These are phyloP conservation scores for Hyaloscypha bicolor DNA, from an alignment of 495 filamentous ascomycete species.

Conservation along the genomic window DNA sequence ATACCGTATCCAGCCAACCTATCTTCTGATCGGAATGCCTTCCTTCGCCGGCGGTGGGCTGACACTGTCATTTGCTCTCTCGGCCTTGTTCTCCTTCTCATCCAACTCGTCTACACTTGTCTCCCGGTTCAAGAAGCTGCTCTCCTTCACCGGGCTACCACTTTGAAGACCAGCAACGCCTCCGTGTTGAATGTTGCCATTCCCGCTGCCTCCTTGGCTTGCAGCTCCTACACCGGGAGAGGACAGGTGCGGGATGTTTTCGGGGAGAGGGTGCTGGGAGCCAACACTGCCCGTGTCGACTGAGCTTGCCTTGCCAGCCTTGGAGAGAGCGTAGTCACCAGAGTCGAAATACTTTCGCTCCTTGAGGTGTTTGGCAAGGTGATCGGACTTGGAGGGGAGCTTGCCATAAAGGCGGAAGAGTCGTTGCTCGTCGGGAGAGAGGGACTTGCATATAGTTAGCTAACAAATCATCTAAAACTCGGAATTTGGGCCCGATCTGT, in stretches of 20 bases:
- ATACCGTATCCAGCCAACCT: background rate
- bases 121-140: constrained; percentile 76
- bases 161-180: constrained; percentile 42
- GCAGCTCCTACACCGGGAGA: constrained; percentile 57
- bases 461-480: constrained; percentile 2
- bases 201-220: constrained; percentile 48
- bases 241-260: constrained; percentile 93
- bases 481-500: constrained; percentile 11
- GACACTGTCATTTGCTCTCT: constrained; percentile 37
- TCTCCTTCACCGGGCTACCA: constrained; percentile 85
- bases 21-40: constrained; percentile 63
- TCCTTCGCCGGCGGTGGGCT: constrained; percentile 52
- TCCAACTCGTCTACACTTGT: constrained; percentile 72
- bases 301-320: constrained; percentile 95
- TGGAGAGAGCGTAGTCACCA: constrained; percentile 96
- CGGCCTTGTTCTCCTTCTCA: constrained; percentile 30
- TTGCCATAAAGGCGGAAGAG: constrained; percentile 97
- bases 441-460: constrained; percentile 56
- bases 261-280: constrained; percentile 89
- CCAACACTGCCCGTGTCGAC: constrained; percentile 93
- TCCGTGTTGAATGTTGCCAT: constrained; percentile 38
- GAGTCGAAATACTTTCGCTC: constrained; percentile 97
- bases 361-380: constrained; percentile 92
- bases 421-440: constrained; percentile 90
- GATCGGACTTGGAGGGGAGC: constrained; percentile 91